Evolutionary conservation across 2,329 filamentous ascomycete genomes (phyloP).

Genomic region (Metarhizium guizhouense): DNA sequence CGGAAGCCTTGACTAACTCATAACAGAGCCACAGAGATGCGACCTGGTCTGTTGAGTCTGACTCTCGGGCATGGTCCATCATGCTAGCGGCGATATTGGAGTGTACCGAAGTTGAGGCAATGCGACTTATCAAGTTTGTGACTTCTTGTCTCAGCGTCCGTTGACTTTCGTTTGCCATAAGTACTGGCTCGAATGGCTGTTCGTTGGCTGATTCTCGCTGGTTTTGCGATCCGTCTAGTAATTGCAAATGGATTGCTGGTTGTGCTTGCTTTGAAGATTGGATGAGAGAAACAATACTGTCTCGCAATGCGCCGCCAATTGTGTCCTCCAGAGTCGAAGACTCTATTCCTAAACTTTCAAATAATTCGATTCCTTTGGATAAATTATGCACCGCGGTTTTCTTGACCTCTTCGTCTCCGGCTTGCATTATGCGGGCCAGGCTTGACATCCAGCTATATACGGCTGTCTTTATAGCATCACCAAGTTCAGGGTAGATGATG

Average conservation of each 20-base stretch:
- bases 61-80: conserved; percentile 51
- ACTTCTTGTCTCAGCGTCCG: conserved; percentile 50
- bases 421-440: conserved; percentile 74
- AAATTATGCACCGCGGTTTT: conserved; percentile 65
- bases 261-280: conserved; percentile 14
- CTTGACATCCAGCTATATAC: conserved; percentile 76
- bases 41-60: conserved; percentile 49
- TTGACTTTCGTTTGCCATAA: conserved; percentile 59
- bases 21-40: conserved; percentile 76
- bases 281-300: conserved; percentile 52
- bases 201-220: conserved; percentile 9
- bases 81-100: conserved; percentile 56
- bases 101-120: conserved; percentile 50
- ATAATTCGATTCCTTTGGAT: conserved; percentile 59
- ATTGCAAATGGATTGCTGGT: conserved; percentile 16
- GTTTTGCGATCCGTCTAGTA: conserved; percentile 16
- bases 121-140: conserved; percentile 43
- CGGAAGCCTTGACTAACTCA: conserved; percentile 54
- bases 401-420: conserved; percentile 72
- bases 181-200: conserved; percentile 46
- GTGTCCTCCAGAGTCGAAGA: conserved; percentile 59
- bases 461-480: conserved; percentile 57
- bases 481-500: conserved; percentile 51
- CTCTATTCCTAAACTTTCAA: conserved; percentile 54
- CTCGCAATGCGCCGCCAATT: conserved; percentile 60